phyloP scores from a whole-genome alignment of 139 green algal species.

The Diplosphaera chodatii region DNA sequence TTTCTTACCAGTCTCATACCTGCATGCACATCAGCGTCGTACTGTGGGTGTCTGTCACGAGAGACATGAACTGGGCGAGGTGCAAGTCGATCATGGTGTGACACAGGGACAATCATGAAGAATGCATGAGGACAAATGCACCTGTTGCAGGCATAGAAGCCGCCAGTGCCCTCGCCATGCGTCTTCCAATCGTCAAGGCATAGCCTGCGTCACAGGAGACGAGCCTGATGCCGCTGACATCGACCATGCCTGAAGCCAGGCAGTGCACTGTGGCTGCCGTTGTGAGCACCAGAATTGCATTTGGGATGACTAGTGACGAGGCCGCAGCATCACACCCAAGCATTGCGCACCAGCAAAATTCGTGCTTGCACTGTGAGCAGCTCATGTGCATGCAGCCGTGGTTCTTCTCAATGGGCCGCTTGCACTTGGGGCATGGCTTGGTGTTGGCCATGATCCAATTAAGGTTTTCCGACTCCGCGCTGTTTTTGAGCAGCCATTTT shows the following conservation, averaged over 20 bases:
- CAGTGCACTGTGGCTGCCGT: constrained; percentile 6
- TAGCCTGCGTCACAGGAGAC: constrained; percentile 68
- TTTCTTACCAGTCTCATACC: constrained; percentile 73
- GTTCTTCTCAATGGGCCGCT: constrained; percentile 84
- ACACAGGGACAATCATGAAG: no score
- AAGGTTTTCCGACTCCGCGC: constrained; percentile 72
- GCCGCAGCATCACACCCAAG: no score
- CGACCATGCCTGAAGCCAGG: no score
- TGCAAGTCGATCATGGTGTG: no score
- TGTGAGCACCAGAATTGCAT: background rate
- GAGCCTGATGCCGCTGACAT: background rate
- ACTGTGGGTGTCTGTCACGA: no score
- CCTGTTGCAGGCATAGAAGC: constrained; percentile 95
- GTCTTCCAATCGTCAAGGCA: constrained; percentile 78
- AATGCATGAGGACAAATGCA: constrained; percentile 16
- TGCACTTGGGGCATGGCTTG: constrained; percentile 76
- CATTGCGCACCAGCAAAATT: constrained; percentile 50
- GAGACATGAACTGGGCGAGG: no score
- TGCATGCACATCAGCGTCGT: constrained; percentile 20
- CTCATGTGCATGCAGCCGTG: constrained; percentile 87
- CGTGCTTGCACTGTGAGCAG: constrained; percentile 59
- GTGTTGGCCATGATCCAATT: constrained; percentile 79
- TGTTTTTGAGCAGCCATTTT: constrained; percentile 73
- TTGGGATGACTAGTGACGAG: no score
- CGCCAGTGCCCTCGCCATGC: constrained; percentile 92